phyloP scores from a whole-genome alignment of 805 yeast genomes.

The Candida endomychidarum region DNA sequence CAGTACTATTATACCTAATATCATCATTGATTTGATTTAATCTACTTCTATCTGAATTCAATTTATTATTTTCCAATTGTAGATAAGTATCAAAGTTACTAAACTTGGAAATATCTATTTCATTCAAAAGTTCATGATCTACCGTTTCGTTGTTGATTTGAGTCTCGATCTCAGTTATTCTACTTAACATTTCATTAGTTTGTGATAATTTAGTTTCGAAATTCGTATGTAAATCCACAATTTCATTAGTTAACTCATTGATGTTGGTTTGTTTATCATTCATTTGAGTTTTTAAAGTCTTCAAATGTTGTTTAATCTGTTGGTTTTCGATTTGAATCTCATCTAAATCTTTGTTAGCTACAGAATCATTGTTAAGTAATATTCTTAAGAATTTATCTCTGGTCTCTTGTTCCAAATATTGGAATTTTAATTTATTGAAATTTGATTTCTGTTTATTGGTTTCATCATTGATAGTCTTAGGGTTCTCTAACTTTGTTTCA shows the following conservation, averaged over 20 bases:
- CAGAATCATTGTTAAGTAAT: constrained; percentile 26
- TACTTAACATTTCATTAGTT: constrained; percentile 25
- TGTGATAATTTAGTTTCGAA: constrained; percentile 25
- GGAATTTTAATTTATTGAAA: constrained; percentile 57
- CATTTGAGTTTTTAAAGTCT: constrained; percentile 25
- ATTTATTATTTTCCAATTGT: constrained; percentile 6
- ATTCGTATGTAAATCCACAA: constrained; percentile 23
- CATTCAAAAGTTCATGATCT: constrained; percentile 8
- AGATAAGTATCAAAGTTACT: constrained; percentile 8
- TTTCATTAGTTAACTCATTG: constrained; percentile 27
- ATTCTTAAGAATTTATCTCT: constrained; percentile 63
- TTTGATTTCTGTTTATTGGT: constrained; percentile 38
- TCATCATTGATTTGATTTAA: constrained; percentile 6
- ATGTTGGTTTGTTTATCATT: constrained; percentile 28
- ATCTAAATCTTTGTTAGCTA: constrained; percentile 20
- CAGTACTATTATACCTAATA: constrained; percentile 1
- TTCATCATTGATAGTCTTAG: constrained; percentile 34
- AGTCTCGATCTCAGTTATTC: constrained; percentile 22
- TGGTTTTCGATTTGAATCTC: constrained; percentile 22
- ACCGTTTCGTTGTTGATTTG: constrained; percentile 14
- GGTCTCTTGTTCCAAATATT: constrained; percentile 70
- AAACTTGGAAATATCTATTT: constrained; percentile 10
- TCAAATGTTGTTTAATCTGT: constrained; percentile 23
- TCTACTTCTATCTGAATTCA: constrained; percentile 5
- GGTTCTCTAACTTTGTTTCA: constrained; percentile 22